A percentile compares a stretch with the other conserved stretches of the same genome.
Evolutionary conservation across 2,329 filamentous ascomycete species (phyloP).

Genomic region (Trichoderma sp.): DNA sequence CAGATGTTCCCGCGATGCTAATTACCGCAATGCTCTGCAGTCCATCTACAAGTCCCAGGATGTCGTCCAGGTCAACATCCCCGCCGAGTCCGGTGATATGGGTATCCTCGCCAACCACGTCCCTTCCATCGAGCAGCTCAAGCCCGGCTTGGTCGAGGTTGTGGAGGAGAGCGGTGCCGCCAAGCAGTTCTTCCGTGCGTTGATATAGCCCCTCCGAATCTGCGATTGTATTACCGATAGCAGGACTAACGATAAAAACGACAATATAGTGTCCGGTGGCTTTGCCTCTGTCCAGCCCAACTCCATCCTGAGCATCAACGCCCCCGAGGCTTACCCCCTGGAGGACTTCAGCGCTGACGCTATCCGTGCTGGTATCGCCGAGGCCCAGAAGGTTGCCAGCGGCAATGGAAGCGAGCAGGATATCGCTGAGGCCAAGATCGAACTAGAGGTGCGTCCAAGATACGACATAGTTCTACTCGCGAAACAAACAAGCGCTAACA

Average conservation of each 20-base stretch:
- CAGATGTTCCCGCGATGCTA: conserved; percentile 43
- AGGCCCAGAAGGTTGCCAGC: conserved; percentile 92
- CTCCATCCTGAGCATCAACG: conserved; percentile 96
- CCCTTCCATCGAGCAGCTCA: conserved; percentile 97
- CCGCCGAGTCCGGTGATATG: conserved; percentile 98
- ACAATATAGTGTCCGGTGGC: conserved; percentile 79
- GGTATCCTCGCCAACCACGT: conserved; percentile 99
- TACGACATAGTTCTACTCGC: too few species aligned
- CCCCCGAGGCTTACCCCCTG: conserved; percentile 89
- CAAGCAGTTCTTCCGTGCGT: conserved; percentile 99
- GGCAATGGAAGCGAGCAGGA: conserved; percentile 95
- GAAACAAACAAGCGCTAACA: background rate
- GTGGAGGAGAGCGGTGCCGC: conserved; percentile 84
- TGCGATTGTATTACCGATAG: conserved; percentile 13
- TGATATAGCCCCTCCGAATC: conserved; percentile 38
- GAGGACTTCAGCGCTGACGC: conserved; percentile 96
- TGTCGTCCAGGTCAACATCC: conserved; percentile 95
- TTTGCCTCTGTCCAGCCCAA: conserved; percentile 97
- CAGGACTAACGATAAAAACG: background rate
- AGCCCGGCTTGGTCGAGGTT: conserved; percentile 93
- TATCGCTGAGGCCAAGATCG: conserved; percentile 98
- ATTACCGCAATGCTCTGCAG: conserved; percentile 59
- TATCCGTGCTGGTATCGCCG: conserved; percentile 85
- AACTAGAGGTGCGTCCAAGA: conserved; percentile 79
- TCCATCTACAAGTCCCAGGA: conserved; percentile 70